A percentile compares a stretch with the other conserved stretches of the same genome.
Evolutionary conservation across 371 early-diverging fungal genomes (phyloP).

Genomic region (Syncephalis plumigaleata): DNA sequence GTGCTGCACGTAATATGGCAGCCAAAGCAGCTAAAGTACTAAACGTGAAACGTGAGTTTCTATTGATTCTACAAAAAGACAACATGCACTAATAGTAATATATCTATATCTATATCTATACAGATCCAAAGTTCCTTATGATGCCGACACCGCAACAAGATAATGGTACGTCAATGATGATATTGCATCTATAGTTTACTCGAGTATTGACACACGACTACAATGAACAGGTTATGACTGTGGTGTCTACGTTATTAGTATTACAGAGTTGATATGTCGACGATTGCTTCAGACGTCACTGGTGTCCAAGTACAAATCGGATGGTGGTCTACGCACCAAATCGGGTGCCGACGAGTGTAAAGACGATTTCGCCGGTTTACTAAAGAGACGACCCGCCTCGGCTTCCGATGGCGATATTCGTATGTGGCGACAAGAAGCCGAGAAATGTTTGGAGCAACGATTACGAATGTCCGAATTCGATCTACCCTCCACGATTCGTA

Average conservation of each 20-base stretch:
- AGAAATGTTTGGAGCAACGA: no score
- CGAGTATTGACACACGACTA: neutral
- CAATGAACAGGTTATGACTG: neutral
- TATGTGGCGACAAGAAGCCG: no score
- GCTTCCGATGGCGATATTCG: no score
- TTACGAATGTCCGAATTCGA: no score
- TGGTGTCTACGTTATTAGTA: neutral
- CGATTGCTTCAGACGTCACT: constrained; percentile 5
- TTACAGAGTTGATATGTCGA: neutral
- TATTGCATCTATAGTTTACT: no score
- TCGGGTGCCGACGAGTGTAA: no score
- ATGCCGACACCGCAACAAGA: neutral
- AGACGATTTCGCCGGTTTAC: no score
- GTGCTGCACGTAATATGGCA: neutral
- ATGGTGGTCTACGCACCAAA: no score
- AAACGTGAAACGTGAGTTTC: neutral
- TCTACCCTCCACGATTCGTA: no score
- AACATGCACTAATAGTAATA: neutral
- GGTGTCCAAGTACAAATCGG: no score
- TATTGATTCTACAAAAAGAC: neutral
- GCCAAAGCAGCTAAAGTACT: neutral
- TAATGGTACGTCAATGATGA: neutral
- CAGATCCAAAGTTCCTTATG: neutral
- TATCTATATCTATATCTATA: no score
- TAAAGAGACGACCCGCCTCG: no score